Base-by-base conservation (phyloP, 208 protist species). In the Crithidia bombi region DNA sequence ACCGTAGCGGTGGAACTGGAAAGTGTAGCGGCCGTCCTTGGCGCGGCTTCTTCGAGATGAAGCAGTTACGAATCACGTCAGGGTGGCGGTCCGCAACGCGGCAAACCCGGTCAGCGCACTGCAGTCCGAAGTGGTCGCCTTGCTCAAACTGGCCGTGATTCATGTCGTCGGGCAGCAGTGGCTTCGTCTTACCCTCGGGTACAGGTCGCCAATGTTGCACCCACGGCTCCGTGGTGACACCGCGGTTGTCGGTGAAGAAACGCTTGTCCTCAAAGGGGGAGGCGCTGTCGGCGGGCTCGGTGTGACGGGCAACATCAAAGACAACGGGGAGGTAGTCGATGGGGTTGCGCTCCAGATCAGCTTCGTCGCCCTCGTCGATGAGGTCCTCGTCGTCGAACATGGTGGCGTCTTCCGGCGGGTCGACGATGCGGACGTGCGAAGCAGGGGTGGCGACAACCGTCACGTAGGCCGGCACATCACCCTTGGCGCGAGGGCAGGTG, bases 311-410 rank as follows among this genome's bases (percentile, higher is more conserved):
- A 15, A 30, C 26, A 4, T 65, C 66, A n/a, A 86, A 65, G 17
- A 76, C 44, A 9, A 91, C 69, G 0, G 85, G 85, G 4, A 23
- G 59, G 56, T 78, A 90, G 76, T 94, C 89, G 51, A 94, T 82
- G 19, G 68, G 65, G 63, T 85, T 85, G 0, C 38, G 67, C 21
- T 33, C 25, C 44, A 33, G 67, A 7, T 35, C 47, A 10, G 69
- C 73, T 5, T 92, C 84, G 7, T 81, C 70, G 65, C 83, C 86
- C 50, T 92, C 86, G 44, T 89, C 86, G 65, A 92, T 92, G 35
- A 70, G 61, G 49, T 93, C 87, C 41, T 88, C 84, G 58, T 93
- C 87, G 46, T 93, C 87, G 72, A 90, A 88, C 75, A 85, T 82
- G 23, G 23, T 66, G 14, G 89, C 89, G 44, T 89, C 82, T 36